phyloP scores from a whole-genome alignment of 768 basidiomycete species.

The Tricholoma bakamatsutake region DNA sequence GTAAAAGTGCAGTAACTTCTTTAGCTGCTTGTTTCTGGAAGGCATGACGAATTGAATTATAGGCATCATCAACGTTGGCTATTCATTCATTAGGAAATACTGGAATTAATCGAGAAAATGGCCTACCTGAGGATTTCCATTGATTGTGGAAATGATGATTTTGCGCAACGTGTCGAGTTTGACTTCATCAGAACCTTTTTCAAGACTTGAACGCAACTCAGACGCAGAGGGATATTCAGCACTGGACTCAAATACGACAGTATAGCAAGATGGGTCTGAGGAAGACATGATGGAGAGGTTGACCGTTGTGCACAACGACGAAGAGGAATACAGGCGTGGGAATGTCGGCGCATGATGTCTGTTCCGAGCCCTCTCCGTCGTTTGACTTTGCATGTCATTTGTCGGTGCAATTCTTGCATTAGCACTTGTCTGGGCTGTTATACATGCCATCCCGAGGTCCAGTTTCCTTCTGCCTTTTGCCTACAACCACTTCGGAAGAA shows the following conservation, averaged over 20 bases:
- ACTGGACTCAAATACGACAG: constrained; percentile 68
- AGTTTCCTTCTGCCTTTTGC: constrained; percentile 9
- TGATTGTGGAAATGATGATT: constrained; percentile 91
- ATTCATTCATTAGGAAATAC: constrained; percentile 5
- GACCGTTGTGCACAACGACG: not conserved
- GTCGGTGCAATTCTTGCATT: constrained; percentile 16
- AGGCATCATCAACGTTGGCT: constrained; percentile 95
- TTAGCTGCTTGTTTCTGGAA: constrained; percentile 89
- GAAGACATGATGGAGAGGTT: constrained; percentile 21
- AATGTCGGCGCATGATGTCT: not conserved
- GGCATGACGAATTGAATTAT: constrained; percentile 98
- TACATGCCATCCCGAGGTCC: constrained; percentile 14
- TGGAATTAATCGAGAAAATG: not conserved
- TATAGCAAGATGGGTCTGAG: constrained; percentile 68
- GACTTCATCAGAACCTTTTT: constrained; percentile 96
- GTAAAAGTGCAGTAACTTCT: constrained; percentile 94
- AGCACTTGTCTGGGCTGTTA: constrained; percentile 19
- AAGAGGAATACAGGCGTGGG: not conserved
- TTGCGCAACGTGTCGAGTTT: constrained; percentile 94
- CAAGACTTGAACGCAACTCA: constrained; percentile 76
- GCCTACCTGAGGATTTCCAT: constrained; percentile 86
- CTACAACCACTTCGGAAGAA: not conserved
- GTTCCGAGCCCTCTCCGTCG: not conserved
- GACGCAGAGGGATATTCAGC: constrained; percentile 73
- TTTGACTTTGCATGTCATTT: constrained; percentile 16